Evolutionary conservation across 2,329 filamentous ascomycete species (phyloP), one percentile per base, ranked within the genome.

Genomic region (Eutypa lata): DNA sequence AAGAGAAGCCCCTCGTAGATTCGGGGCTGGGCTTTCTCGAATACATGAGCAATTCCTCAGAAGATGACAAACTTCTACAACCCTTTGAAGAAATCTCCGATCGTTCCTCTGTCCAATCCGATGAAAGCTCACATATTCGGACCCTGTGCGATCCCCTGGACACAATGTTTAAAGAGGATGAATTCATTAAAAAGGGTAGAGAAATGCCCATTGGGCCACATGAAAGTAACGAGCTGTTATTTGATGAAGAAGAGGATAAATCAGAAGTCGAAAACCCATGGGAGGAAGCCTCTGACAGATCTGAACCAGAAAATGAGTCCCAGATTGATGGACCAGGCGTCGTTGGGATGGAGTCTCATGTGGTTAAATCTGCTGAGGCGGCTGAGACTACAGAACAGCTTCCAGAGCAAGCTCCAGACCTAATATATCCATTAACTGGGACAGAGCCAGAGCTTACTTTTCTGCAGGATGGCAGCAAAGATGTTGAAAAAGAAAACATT

Each of bases 1-100:
- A 31, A 28, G 49, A 48, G 22, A 52, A 31, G 14, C n/a, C 44
- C 13, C n/a, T 51, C 26, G 31, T 45, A 10, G 51, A 56, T 47
- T 48, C 51, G 13, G 54, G 51, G 13, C 22, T 53, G 10, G 54
- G 54, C 42, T 56, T 56, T 22, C 38, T 48, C 18, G 54, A 56
- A 33, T 53, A 43, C 24, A 48, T 19, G 16, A 56, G 54, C 21
- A 47, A 48, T 37, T 56, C 54, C 18, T 49, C 52, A 48, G 37
- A 49, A 10, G 51, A 42, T 14, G 35, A 38, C 26, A 46, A 47
- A 7, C 16, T 33, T 22, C 13, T 26, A 2, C 54, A 38, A 22
- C 48, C 50, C 8, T 56, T 56, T 21, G 51, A 56, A 18, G 54
- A 56, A 24, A 35, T 42, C 6, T 53, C 51, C 4, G 54, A 56